These are phyloP conservation scores for Debaryomyces hansenii DNA, from an alignment of 805 yeast species.

Conservation along the genomic window DNA sequence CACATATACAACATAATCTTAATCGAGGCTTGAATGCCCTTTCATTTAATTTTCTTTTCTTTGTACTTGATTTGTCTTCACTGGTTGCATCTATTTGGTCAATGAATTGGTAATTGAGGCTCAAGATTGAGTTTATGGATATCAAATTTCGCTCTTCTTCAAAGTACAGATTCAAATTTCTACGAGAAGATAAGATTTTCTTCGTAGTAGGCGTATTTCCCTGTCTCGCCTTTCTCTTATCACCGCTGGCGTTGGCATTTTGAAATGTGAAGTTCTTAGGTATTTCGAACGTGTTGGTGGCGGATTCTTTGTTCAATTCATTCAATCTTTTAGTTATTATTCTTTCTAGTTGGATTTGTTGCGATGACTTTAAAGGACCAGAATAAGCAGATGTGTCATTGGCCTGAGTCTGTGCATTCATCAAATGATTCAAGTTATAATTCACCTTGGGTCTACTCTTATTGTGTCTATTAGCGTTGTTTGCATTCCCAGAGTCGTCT, in stretches of 20 bases:
- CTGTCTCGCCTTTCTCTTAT: conserved; percentile 27
- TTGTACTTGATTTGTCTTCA: conserved; percentile 13
- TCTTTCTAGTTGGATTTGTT: conserved; percentile 43
- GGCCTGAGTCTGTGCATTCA: conserved; percentile 42
- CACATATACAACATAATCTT: conserved; percentile 43
- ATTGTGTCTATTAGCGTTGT: conserved; percentile 15
- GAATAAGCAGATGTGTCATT: conserved; percentile 17
- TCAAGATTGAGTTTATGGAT: conserved; percentile 41
- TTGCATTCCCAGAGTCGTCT: conserved; percentile 14
- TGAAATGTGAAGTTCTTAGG: conserved; percentile 42
- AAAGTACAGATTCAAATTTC: conserved; percentile 44
- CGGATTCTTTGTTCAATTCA: conserved; percentile 35
- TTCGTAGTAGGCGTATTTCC: conserved; percentile 48
- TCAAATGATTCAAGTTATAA: conserved; percentile 42
- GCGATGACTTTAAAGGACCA: conserved; percentile 42
- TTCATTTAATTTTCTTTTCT: conserved; percentile 13
- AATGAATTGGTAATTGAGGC: conserved; percentile 40
- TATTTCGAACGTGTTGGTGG: conserved; percentile 33
- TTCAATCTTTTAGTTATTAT: conserved; percentile 33
- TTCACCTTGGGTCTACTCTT: conserved; percentile 43
- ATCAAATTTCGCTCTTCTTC: conserved; percentile 47
- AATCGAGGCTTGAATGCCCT: conserved; percentile 30
- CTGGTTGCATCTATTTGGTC: conserved; percentile 27
- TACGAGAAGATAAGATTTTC: conserved; percentile 39
- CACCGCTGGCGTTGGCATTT: conserved; percentile 24